A percentile compares a stretch with the other conserved stretches of the same genome.
Conservation (phyloP, 768 basidiomycete genomes). For the Phlegmacium glaucopus region DNA sequence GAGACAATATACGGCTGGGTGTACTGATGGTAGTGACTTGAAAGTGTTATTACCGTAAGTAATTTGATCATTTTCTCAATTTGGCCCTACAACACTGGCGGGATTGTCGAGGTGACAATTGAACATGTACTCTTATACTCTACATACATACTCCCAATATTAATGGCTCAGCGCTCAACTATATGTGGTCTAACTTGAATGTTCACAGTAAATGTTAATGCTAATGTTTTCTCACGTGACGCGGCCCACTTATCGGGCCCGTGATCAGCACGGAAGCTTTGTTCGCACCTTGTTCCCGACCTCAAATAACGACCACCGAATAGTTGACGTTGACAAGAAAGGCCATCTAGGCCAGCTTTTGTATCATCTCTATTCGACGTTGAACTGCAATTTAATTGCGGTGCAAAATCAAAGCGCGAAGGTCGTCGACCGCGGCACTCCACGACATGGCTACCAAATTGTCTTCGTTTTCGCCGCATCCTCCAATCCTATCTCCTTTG, state of each 20-base stretch:
- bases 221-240: too few relatives aligned
- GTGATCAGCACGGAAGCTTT: neutral
- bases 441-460: conserved; percentile 61
- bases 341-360: neutral
- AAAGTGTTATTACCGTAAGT: too few relatives aligned
- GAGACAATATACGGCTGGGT: neutral
- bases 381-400: neutral
- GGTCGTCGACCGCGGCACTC: conserved; percentile 12
- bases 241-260: neutral
- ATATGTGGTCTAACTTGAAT: too few relatives aligned
- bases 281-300: neutral
- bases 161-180: too few relatives aligned
- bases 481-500: conserved; percentile 54
- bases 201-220: too few relatives aligned
- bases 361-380: neutral
- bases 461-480: conserved; percentile 42
- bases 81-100: too few relatives aligned
- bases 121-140: too few relatives aligned
- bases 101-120: too few relatives aligned
- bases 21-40: too few relatives aligned
- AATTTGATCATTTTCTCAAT: too few relatives aligned
- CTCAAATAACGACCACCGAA: neutral
- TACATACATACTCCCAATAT: too few relatives aligned
- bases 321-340: neutral
- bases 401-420: conserved; percentile 1